A percentile compares a stretch with the other conserved stretches of the same genome.
These are phyloP conservation scores for Ceratocystis alfenasii DNA, from an alignment of 2,329 filamentous ascomycete genomes.

Conservation along the genomic window DNA sequence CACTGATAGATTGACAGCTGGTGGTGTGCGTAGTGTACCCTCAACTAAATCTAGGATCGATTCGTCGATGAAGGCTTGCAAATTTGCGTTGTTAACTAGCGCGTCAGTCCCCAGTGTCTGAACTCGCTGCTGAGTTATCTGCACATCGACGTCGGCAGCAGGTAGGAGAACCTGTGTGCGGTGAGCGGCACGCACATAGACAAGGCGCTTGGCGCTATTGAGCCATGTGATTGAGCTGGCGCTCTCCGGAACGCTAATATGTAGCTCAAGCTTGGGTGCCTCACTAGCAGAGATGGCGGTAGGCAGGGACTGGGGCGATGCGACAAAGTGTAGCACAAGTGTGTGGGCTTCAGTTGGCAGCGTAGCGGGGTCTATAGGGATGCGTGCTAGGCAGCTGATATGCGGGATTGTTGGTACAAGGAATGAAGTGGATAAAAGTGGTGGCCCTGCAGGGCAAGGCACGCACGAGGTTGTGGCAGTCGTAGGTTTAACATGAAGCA, in stretches of 20 bases:
- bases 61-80: slow-evolving; percentile 35
- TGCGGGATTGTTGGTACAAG: slow-evolving; percentile 39
- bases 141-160: slow-evolving; percentile 32
- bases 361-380: slow-evolving; percentile 27
- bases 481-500: slow-evolving; percentile 32
- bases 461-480: neutral
- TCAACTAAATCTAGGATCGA: slow-evolving; percentile 37
- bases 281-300: slow-evolving; percentile 15
- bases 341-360: slow-evolving; percentile 7
- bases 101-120: slow-evolving; percentile 13
- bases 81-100: slow-evolving; percentile 7
- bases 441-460: neutral
- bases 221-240: slow-evolving; percentile 23
- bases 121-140: slow-evolving; percentile 30
- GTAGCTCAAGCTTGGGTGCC: slow-evolving; percentile 23
- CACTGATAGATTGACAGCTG: slow-evolving; percentile 36
- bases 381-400: slow-evolving; percentile 33
- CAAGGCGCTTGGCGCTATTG: slow-evolving; percentile 28
- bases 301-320: slow-evolving; percentile 20
- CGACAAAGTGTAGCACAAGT: slow-evolving; percentile 16
- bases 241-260: slow-evolving; percentile 20
- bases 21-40: slow-evolving; percentile 34
- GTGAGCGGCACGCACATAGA: slow-evolving; percentile 32
- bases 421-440: slow-evolving; percentile 23
- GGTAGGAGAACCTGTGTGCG: slow-evolving; percentile 34